Conservation (phyloP, 768 basidiomycete species). For the Tulasnella sp. region DNA sequence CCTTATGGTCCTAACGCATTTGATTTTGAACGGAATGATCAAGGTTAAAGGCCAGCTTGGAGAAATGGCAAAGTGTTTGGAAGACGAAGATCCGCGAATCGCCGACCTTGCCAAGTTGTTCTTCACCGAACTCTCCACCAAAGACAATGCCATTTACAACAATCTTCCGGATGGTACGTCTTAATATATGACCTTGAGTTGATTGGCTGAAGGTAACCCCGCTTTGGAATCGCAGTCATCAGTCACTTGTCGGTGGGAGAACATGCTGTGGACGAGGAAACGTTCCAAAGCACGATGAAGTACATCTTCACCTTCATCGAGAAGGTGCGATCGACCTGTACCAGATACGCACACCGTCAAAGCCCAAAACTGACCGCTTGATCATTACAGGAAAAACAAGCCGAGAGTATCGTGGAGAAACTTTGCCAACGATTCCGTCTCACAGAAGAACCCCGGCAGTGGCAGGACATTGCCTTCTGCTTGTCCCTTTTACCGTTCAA, state of each 20-base stretch:
- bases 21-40: constrained; percentile 99
- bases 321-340: constrained; percentile 62
- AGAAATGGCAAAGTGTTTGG: constrained; percentile 99
- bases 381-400: constrained; percentile 84
- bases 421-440: constrained; percentile 94
- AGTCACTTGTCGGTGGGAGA: constrained; percentile 90
- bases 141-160: constrained; percentile 99
- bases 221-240: constrained; percentile 64
- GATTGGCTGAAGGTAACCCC: not conserved
- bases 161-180: constrained; percentile 89
- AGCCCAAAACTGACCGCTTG: not conserved
- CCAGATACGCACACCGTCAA: not conserved
- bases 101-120: constrained; percentile 96
- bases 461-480: constrained; percentile 97
- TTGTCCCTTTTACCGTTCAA: constrained; percentile 95
- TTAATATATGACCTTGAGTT: not conserved
- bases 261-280: constrained; percentile 90
- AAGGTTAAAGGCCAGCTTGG: constrained; percentile 99
- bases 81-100: constrained; percentile 85
- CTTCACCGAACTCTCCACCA: constrained; percentile 93
- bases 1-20: constrained; percentile 94
- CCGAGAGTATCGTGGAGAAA: constrained; percentile 95
- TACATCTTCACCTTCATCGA: constrained; percentile 98
- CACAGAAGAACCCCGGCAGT: constrained; percentile 87
- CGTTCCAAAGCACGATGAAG: constrained; percentile 88